A percentile compares a stretch with the other conserved stretches of the same genome.
phyloP scores from a whole-genome alignment of 2,329 filamentous ascomycete species.

The Cordyceps pruinosa region DNA sequence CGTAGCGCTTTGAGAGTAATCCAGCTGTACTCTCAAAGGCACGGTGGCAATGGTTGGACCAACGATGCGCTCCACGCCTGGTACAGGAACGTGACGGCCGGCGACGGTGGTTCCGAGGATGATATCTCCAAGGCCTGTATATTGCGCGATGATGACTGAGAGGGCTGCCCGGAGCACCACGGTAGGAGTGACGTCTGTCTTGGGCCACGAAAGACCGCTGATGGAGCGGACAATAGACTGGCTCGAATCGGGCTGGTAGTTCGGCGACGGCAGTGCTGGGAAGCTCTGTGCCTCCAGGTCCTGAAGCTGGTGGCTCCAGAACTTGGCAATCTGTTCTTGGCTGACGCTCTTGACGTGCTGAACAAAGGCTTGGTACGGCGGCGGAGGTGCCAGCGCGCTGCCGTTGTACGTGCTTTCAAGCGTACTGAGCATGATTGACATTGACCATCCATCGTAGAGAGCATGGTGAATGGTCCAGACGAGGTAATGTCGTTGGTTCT shows the following conservation, averaged over 20 bases:
- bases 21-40: constrained; percentile 14
- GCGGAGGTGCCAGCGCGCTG: constrained; percentile 19
- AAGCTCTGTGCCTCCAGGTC: not conserved
- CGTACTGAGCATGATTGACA: constrained; percentile 27
- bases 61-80: constrained; percentile 20
- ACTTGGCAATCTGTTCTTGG: not conserved
- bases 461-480: constrained; percentile 30
- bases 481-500: constrained; percentile 1
- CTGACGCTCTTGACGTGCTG: constrained; percentile 22
- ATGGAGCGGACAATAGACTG: not conserved
- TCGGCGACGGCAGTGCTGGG: not conserved
- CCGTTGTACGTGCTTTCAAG: constrained; percentile 16
- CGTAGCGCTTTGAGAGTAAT: constrained; percentile 3
- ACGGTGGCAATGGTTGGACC: constrained; percentile 25
- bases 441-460: constrained; percentile 47
- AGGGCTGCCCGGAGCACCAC: constrained; percentile 22
- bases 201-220: not conserved
- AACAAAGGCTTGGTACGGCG: constrained; percentile 34
- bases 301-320: not conserved
- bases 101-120: constrained; percentile 22
- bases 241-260: constrained; percentile 10
- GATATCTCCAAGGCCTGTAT: constrained; percentile 28
- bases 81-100: constrained; percentile 22
- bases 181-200: constrained; percentile 16
- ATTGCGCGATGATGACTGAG: constrained; percentile 29